Percentiles rank a stretch among this genome's conserved stretches.
phyloP scores from a whole-genome alignment of 2,329 filamentous ascomycete genomes.

The Venturia aucupariae region DNA sequence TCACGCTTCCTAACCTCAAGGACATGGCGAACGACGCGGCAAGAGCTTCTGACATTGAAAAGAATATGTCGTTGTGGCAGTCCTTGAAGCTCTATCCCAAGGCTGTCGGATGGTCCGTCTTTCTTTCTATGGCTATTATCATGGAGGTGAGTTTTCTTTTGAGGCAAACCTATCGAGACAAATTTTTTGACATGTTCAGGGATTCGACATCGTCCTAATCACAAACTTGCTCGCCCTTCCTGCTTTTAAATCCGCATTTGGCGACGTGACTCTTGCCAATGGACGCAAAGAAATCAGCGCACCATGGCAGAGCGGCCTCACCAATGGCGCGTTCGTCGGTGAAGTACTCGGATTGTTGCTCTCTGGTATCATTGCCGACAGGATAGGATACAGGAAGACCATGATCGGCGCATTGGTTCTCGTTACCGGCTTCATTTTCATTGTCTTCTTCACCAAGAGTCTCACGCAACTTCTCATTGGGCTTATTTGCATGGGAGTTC shows the following conservation, averaged over 20 bases:
- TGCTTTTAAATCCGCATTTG: slow-evolving; percentile 39
- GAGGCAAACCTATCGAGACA: not conserved
- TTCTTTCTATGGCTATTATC: slow-evolving; percentile 82
- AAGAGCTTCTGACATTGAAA: slow-evolving; percentile 32
- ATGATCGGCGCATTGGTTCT: slow-evolving; percentile 35
- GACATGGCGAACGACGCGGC: slow-evolving; percentile 12
- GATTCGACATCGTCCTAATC: slow-evolving; percentile 59
- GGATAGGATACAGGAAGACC: slow-evolving; percentile 38
- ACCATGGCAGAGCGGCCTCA: slow-evolving; percentile 38
- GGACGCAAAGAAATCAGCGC: slow-evolving; percentile 36
- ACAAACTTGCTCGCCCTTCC: slow-evolving; percentile 63
- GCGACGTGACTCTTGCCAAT: slow-evolving; percentile 29
- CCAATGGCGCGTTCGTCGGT: slow-evolving; percentile 38
- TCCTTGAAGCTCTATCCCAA: slow-evolving; percentile 78
- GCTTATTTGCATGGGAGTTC: slow-evolving; percentile 39
- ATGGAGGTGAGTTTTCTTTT: slow-evolving; percentile 61
- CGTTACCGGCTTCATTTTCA: slow-evolving; percentile 36
- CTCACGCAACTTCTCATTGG: slow-evolving; percentile 35
- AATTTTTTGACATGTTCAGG: not conserved
- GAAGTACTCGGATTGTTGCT: slow-evolving; percentile 39
- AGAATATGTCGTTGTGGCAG: slow-evolving; percentile 52
- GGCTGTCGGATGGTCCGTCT: slow-evolving; percentile 70
- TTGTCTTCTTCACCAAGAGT: slow-evolving; percentile 41
- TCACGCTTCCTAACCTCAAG: slow-evolving; percentile 9
- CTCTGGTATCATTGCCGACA: slow-evolving; percentile 38